Conservation (phyloP, 768 basidiomycete genomes). For the Dacryopinax primogenitus region DNA sequence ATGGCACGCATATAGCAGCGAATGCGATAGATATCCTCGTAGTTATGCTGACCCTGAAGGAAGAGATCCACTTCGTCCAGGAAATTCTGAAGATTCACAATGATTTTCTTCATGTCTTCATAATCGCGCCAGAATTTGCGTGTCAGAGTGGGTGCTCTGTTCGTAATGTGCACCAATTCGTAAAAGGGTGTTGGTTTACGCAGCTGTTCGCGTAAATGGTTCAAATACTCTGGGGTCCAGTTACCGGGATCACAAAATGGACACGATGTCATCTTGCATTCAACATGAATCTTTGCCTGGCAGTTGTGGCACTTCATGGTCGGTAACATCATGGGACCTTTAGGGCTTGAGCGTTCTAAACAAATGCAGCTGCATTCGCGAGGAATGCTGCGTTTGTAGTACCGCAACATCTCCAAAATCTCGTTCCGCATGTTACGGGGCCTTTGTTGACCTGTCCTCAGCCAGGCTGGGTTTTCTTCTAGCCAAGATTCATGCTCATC, state of each 20-base stretch:
- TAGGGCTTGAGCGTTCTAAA: not conserved
- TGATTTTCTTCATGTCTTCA: not conserved
- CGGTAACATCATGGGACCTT: not conserved
- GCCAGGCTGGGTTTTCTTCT: conserved; percentile 22
- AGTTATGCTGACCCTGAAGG: conserved; percentile 2
- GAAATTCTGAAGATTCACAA: not conserved
- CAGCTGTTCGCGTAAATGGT: not conserved
- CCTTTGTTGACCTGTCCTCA: not conserved
- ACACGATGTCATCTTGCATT: conserved; percentile 4
- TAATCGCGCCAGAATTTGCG: conserved; percentile 2
- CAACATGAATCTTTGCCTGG: not conserved
- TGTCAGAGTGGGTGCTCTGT: not conserved
- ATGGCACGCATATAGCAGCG: conserved; percentile 3
- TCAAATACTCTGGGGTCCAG: not conserved
- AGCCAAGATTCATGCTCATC: conserved; percentile 21
- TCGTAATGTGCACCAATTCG: not conserved
- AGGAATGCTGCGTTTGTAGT: not conserved
- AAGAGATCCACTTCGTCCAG: not conserved
- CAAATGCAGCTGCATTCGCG: conserved; percentile 3
- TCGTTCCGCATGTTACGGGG: not conserved
- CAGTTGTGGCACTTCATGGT: conserved; percentile 4
- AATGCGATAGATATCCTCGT: not conserved
- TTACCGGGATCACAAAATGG: not conserved
- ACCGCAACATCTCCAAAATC: not conserved
- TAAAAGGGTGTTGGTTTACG: not conserved